These are phyloP conservation scores for Exophiala lecanii-corni DNA, from an alignment of 2,329 filamentous ascomycete genomes.

Conservation along the genomic window DNA sequence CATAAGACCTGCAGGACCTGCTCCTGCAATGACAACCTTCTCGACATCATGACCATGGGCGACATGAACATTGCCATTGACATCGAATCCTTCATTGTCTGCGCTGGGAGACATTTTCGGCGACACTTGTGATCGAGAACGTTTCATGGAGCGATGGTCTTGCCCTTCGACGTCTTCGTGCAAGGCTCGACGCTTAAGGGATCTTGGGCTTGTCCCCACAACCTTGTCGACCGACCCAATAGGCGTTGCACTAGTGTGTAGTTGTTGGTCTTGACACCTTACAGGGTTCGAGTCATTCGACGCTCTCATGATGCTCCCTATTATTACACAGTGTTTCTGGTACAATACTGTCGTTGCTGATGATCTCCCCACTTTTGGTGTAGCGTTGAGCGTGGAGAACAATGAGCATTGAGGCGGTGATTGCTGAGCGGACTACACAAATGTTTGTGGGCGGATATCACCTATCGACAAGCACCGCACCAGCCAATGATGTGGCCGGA, in stretches of 20 bases:
- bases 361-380: too few species aligned
- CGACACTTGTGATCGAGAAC: constrained; percentile 15
- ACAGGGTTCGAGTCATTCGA: too few species aligned
- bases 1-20: constrained; percentile 44
- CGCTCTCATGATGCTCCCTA: too few species aligned
- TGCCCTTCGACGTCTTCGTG: background rate
- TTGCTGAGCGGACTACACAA: too few species aligned
- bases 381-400: too few species aligned
- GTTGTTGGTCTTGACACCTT: too few species aligned
- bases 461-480: too few species aligned
- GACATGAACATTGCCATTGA: constrained; percentile 14
- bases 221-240: background rate
- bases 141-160: constrained; percentile 18
- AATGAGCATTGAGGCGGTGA: too few species aligned
- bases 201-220: background rate
- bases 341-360: too few species aligned
- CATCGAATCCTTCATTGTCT: constrained; percentile 28
- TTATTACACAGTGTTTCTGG: too few species aligned
- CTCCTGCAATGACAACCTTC: constrained; percentile 37
- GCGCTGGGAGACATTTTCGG: constrained; percentile 30
- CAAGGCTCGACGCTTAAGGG: constrained; percentile 9
- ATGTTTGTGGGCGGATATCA: too few species aligned
- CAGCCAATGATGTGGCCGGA: too few species aligned
- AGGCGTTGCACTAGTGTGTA: background rate
- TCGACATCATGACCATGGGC: constrained; percentile 24